phyloP scores from a whole-genome alignment of 805 yeast species.

The Schwanniomyces occidentalis region DNA sequence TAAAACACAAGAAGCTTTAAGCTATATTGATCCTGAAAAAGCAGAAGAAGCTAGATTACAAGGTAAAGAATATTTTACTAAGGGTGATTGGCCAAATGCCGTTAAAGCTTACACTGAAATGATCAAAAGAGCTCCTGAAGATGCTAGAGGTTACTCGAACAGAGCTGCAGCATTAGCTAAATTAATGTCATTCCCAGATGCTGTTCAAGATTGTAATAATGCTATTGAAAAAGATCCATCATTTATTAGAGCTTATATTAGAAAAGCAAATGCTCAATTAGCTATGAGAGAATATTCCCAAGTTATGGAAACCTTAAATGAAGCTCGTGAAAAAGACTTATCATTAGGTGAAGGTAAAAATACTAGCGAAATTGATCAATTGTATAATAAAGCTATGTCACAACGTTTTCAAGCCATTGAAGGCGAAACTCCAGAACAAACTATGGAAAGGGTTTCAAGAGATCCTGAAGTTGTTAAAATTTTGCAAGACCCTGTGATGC shows the following conservation, averaged over 20 bases:
- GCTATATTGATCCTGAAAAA: slow-evolving; percentile 83
- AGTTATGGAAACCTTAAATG: slow-evolving; percentile 77
- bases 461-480: slow-evolving; percentile 94
- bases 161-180: slow-evolving; percentile 97
- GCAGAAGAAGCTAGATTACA: slow-evolving; percentile 93
- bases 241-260: slow-evolving; percentile 91
- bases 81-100: slow-evolving; percentile 95
- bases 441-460: slow-evolving; percentile 83
- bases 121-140: slow-evolving; percentile 95
- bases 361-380: slow-evolving; percentile 75
- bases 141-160: slow-evolving; percentile 95
- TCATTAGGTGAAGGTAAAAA: slow-evolving; percentile 58
- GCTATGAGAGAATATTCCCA: slow-evolving; percentile 85
- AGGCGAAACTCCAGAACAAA: slow-evolving; percentile 92
- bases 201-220: slow-evolving; percentile 83
- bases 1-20: slow-evolving; percentile 72
- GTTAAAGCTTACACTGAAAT: slow-evolving; percentile 94
- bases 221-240: slow-evolving; percentile 88
- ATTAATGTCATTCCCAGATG: slow-evolving; percentile 96
- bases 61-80: slow-evolving; percentile 87
- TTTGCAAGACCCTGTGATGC: slow-evolving; percentile 94
- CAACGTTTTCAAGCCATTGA: slow-evolving; percentile 81
- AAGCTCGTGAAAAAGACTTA: slow-evolving; percentile 73
- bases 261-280: slow-evolving; percentile 93
- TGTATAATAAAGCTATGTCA: slow-evolving; percentile 72